phyloP scores from a whole-genome alignment of 1,284 basidiomycete species.

The Leccinum pachyderme region DNA sequence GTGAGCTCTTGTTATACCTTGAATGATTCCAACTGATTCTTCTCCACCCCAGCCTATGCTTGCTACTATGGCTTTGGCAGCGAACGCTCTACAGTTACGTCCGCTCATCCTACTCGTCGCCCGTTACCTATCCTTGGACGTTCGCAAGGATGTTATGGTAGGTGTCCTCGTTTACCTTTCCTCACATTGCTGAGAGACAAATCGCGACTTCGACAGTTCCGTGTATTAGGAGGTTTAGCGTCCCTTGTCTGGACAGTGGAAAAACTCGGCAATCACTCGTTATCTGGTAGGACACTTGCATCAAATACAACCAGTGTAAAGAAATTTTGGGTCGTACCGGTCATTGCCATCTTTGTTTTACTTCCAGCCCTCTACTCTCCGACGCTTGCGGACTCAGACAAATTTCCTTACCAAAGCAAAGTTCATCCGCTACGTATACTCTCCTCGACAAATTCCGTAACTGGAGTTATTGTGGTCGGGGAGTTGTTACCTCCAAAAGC shows the following conservation, averaged over 20 bases:
- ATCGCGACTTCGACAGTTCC: constrained; percentile 22
- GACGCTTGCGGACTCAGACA: constrained; percentile 53
- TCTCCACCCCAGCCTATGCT: constrained; percentile 15
- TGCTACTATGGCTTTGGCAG: constrained; percentile 17
- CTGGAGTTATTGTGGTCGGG: constrained; percentile 77
- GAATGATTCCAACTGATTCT: background rate
- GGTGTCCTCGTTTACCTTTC: constrained; percentile 2
- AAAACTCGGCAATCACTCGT: background rate
- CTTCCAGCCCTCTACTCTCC: constrained; percentile 46
- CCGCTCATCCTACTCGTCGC: constrained; percentile 19
- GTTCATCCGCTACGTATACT: constrained; percentile 63
- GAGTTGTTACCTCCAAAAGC: constrained; percentile 51
- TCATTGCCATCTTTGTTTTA: constrained; percentile 38
- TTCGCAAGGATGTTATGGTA: constrained; percentile 21
- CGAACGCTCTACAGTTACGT: constrained; percentile 27
- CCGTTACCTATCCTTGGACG: constrained; percentile 20
- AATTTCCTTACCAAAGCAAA: constrained; percentile 52
- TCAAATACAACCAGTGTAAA: constrained; percentile 1
- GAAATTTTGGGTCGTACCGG: constrained; percentile 22
- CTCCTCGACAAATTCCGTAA: constrained; percentile 67
- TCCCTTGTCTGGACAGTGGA: constrained; percentile 16
- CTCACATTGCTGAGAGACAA: constrained; percentile 1
- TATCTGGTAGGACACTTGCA: background rate
- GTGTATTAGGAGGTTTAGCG: constrained; percentile 19
- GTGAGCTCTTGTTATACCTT: constrained; percentile 34